Percentiles rank a stretch among this genome's conserved stretches.
phyloP scores from a whole-genome alignment of 345 rosid genomes.

The Conringia planisiliqua region DNA sequence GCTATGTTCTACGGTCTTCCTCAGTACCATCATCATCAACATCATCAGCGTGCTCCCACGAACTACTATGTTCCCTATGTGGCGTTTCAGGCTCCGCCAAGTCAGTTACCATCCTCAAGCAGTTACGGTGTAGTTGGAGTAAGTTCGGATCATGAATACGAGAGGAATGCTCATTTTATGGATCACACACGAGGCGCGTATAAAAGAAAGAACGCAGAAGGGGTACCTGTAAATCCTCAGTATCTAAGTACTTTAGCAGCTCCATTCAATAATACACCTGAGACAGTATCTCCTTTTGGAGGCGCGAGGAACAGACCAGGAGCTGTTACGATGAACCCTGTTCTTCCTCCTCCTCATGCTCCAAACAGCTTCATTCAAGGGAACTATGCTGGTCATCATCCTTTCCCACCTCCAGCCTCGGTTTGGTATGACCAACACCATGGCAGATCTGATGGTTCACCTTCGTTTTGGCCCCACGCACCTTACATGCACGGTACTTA shows the following conservation, averaged over 20 bases:
- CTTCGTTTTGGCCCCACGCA: slow-evolving; percentile 60
- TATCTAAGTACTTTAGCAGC: slow-evolving; percentile 50
- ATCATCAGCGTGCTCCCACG: slow-evolving; percentile 44
- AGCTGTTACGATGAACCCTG: slow-evolving; percentile 50
- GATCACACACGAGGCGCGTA: slow-evolving; percentile 54
- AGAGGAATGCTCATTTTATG: slow-evolving; percentile 49
- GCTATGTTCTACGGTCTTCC: slow-evolving; percentile 52
- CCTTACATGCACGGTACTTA: slow-evolving; percentile 69
- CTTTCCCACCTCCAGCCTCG: slow-evolving; percentile 51
- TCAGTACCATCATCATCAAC: slow-evolving; percentile 46
- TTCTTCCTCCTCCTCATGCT: slow-evolving; percentile 44
- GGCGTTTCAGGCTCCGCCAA: slow-evolving; percentile 42
- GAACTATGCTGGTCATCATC: slow-evolving; percentile 49
- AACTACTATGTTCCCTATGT: slow-evolving; percentile 56
- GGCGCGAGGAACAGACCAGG: slow-evolving; percentile 58
- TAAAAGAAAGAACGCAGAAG: slow-evolving; percentile 67
- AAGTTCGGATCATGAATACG: slow-evolving; percentile 52
- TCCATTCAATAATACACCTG: slow-evolving; percentile 33
- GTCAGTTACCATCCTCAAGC: slow-evolving; percentile 61
- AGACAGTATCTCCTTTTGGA: slow-evolving; percentile 37
- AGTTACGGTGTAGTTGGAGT: slow-evolving; percentile 50
- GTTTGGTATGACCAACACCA: slow-evolving; percentile 36
- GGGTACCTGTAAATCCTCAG: slow-evolving; percentile 35
- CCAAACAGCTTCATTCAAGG: slow-evolving; percentile 55
- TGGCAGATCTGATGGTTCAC: slow-evolving; percentile 46